phyloP scores from a whole-genome alignment of 441 rosid species.

The Arabidopsis hybrid region DNA sequence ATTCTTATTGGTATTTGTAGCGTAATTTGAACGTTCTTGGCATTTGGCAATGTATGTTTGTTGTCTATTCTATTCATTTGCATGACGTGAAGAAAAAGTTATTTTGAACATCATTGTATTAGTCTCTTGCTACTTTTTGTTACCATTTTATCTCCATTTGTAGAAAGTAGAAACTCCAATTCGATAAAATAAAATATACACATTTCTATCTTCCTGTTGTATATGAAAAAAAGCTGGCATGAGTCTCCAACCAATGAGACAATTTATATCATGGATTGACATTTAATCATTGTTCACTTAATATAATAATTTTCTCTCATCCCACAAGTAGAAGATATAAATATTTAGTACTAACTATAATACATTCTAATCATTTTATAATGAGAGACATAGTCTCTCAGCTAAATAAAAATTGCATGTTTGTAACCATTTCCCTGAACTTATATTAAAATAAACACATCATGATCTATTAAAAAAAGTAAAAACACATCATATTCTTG shows the following conservation, averaged over 20 bases:
- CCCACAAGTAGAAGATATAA: constrained; percentile 21
- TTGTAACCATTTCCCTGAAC: constrained; percentile 8
- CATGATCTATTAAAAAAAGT: constrained; percentile 22
- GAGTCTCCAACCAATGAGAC: neutral
- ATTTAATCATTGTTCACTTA: neutral
- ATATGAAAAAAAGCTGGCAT: constrained; percentile 7
- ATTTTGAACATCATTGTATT: constrained; percentile 25
- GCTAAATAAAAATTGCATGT: constrained; percentile 14
- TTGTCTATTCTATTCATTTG: neutral
- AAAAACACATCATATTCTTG: constrained; percentile 16
- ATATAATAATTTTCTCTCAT: constrained; percentile 1
- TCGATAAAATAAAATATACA: neutral
- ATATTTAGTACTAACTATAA: neutral
- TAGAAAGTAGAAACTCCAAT: neutral
- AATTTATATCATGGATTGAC: constrained; percentile 1
- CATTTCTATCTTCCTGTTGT: neutral
- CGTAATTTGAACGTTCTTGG: constrained; percentile 19
- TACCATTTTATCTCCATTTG: neutral
- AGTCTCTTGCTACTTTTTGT: neutral
- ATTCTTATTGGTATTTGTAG: constrained; percentile 21
- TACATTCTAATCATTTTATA: neutral
- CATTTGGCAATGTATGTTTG: neutral
- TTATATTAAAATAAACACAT: constrained; percentile 27
- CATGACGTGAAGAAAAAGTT: constrained; percentile 16
- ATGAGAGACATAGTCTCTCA: neutral